Base-by-base conservation (phyloP, 2,329 filamentous ascomycete genomes). In the Gliomastix tumulicola region DNA sequence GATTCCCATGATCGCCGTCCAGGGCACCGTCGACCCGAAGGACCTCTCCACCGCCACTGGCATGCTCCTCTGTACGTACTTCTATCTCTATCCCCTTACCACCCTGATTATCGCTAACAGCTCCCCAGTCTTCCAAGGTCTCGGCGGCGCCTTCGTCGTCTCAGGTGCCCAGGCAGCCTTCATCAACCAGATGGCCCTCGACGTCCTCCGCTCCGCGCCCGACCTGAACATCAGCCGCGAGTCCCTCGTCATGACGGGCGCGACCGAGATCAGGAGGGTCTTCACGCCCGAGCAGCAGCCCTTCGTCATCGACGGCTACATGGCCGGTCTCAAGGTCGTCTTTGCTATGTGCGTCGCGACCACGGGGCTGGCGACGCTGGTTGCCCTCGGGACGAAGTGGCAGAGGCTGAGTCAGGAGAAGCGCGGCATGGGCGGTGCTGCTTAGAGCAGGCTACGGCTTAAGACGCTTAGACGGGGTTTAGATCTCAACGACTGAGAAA, bases 271-370 rank as follows among this genome's bases (percentile, higher is more conserved):
- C 25, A 69, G 76, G 44, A 41, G 17, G 13, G 25, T 28, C 25
- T 28, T 20, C 43, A 49, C 65, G 0, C 38, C 49, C 0, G 51
- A 71, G n/a, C 66, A 64, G 39, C 59, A 82, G 3, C 49, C 59
- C 1, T 60, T 65, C 0, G 76, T 85, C 28, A 63, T 83, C 19
- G 44, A 55, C 1, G 77, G 75, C 0, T 86, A 86, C 59, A 83
- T 74, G 46, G 58, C 73, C 36, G 74, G 75, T 0, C 74, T 82
- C 46, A 78, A 81, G 49, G 77, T 82, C 7, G 66, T 69, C 5
- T 73, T 79, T 27, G 81, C 76, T 9, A 63, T 81, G 44, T 67
- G 68, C 12, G 63, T 69, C 16, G 51, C 79, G 5, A 69, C 66
- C 21, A 65, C 57, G 3, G 65, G 65, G 4, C 36, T 68, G 19